Evolutionary conservation across 306 rosid species (phyloP).

Genomic region (Casuarina cunninghamiana): DNA sequence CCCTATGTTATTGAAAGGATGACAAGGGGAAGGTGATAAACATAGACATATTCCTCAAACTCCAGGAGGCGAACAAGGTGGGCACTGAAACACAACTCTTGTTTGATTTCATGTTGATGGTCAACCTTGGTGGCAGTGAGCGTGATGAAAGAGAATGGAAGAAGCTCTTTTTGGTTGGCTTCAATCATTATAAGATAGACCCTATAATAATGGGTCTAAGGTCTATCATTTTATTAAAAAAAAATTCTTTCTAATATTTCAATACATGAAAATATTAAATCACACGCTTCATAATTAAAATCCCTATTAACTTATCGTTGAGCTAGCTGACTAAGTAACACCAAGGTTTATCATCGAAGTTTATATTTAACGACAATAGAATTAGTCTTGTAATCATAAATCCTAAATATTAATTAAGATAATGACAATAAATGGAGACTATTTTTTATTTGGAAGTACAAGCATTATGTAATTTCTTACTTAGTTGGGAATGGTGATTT

Average conservation of each 20-base stretch:
- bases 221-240: constrained; percentile 1
- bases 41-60: constrained; percentile 15
- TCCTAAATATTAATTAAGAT: no score
- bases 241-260: no score
- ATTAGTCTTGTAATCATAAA: no score
- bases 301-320: no score
- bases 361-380: constrained; percentile 6
- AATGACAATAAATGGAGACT: no score
- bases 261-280: no score
- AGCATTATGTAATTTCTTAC: no score
- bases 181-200: constrained; percentile 18
- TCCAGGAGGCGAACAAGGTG: constrained; percentile 4
- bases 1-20: no score
- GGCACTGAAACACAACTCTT: constrained; percentile 17
- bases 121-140: constrained; percentile 18
- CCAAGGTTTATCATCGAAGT: constrained; percentile 29
- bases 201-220: constrained; percentile 18
- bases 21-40: constrained; percentile 31
- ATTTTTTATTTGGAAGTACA: no score
- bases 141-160: constrained; percentile 25
- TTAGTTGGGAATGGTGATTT: no score
- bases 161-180: constrained; percentile 15
- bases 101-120: constrained; percentile 34
- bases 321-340: no score
- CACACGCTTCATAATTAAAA: no score